phyloP scores from a whole-genome alignment of 2,329 filamentous ascomycete genomes.

The Cylindrodendrum hubeiense region DNA sequence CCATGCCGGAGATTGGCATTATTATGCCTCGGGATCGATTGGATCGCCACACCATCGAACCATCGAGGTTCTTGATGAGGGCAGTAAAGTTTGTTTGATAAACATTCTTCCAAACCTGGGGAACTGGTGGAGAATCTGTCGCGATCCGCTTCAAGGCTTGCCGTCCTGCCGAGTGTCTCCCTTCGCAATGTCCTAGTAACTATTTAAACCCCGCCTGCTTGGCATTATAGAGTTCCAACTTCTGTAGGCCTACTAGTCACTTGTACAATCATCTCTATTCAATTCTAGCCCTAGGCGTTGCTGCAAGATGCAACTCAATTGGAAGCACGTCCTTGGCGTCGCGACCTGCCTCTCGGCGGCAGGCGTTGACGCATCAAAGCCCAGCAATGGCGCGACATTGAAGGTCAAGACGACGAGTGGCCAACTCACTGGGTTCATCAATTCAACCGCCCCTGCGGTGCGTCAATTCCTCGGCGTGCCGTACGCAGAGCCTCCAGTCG shows the following conservation, averaged over 20 bases:
- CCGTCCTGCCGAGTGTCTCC: not conserved
- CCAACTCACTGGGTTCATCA: constrained; percentile 30
- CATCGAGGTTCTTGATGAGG: not conserved
- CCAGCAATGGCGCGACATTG: constrained; percentile 12
- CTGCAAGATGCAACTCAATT: constrained; percentile 16
- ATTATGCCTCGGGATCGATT: constrained; percentile 16
- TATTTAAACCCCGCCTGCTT: constrained; percentile 5
- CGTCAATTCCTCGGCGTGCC: constrained; percentile 56
- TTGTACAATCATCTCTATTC: not conserved
- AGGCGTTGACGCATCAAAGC: constrained; percentile 16
- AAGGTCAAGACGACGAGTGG: constrained; percentile 27
- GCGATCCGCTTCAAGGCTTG: not conserved
- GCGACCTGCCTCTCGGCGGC: constrained; percentile 6
- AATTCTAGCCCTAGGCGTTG: not conserved
- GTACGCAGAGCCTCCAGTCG: constrained; percentile 68
- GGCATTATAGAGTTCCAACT: not conserved
- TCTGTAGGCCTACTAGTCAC: not conserved
- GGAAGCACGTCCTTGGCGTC: constrained; percentile 7
- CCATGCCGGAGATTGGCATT: constrained; percentile 4
- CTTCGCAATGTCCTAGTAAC: not conserved
- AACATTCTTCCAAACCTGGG: constrained; percentile 17
- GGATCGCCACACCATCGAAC: constrained; percentile 11
- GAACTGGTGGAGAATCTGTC: not conserved
- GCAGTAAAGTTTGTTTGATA: not conserved
- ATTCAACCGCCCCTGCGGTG: constrained; percentile 27